These are phyloP conservation scores for Trichophaea hybrida DNA, from an alignment of 2,329 filamentous ascomycete species.

Conservation along the genomic window DNA sequence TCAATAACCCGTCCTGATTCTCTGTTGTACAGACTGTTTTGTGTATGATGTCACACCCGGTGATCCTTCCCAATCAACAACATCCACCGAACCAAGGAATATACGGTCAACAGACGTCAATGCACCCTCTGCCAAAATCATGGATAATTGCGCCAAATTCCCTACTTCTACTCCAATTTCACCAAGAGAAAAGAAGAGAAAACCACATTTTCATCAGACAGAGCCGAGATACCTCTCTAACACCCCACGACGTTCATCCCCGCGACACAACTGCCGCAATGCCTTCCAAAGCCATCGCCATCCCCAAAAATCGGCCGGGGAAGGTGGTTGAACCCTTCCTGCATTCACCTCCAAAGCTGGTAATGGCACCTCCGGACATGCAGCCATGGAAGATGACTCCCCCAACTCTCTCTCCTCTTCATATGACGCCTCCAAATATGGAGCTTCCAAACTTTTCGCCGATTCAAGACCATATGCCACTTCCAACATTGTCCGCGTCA, in stretches of 20 bases:
- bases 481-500: constrained; percentile 20
- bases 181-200: too few relatives aligned
- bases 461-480: constrained; percentile 17
- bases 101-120: too few relatives aligned
- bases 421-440: constrained; percentile 24
- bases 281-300: neutral
- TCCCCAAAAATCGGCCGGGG: neutral
- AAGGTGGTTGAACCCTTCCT: constrained; percentile 13
- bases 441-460: constrained; percentile 21
- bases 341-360: constrained; percentile 17
- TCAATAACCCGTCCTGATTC: too few relatives aligned
- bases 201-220: neutral
- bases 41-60: too few relatives aligned
- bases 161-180: too few relatives aligned
- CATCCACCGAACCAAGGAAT: too few relatives aligned
- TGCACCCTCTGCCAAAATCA: too few relatives aligned
- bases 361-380: constrained; percentile 24
- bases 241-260: neutral
- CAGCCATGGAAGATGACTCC: constrained; percentile 23
- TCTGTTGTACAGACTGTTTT: too few relatives aligned
- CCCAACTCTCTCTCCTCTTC: constrained; percentile 20
- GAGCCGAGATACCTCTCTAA: neutral
- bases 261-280: neutral
- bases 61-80: too few relatives aligned
- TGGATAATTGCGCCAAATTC: too few relatives aligned